These are phyloP conservation scores for Globisporangium uncinulatum DNA, from an alignment of 352 stramenopile genomes.

Conservation along the genomic window DNA sequence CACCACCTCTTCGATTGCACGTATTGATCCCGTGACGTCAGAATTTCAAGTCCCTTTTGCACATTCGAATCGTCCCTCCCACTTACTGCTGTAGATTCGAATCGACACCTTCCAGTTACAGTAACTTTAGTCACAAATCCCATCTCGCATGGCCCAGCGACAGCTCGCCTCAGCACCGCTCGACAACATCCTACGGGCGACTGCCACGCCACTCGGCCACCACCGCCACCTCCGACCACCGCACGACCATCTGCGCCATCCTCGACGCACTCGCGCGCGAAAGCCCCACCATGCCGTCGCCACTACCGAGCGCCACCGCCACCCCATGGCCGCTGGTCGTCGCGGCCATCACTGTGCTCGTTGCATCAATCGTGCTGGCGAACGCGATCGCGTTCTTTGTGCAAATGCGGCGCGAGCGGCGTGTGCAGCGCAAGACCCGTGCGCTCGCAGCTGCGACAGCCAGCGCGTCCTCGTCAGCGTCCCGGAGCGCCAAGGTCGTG, in stretches of 20 bases:
- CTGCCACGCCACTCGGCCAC: not conserved
- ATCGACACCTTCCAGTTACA: not conserved
- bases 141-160: too few species aligned
- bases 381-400: constrained; percentile 61
- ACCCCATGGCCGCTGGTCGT: constrained; percentile 19
- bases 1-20: too few species aligned
- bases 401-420: constrained; percentile 53
- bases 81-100: too few species aligned
- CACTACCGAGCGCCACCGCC: constrained; percentile 10
- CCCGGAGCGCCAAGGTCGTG: constrained; percentile 13
- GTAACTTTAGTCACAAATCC: too few species aligned
- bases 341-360: constrained; percentile 25
- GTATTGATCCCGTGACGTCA: too few species aligned
- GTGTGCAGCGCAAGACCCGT: constrained; percentile 57
- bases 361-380: constrained; percentile 44
- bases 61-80: too few species aligned
- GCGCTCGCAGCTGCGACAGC: constrained; percentile 16
- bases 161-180: not conserved
- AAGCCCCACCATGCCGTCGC: constrained; percentile 11
- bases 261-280: not conserved
- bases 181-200: constrained; percentile 1
- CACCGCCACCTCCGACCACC: not conserved
- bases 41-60: too few species aligned
- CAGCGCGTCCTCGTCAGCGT: not conserved
- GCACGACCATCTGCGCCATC: too few species aligned